Conservation (phyloP, 139 green algal genomes). For the Coelastrella sp. region DNA sequence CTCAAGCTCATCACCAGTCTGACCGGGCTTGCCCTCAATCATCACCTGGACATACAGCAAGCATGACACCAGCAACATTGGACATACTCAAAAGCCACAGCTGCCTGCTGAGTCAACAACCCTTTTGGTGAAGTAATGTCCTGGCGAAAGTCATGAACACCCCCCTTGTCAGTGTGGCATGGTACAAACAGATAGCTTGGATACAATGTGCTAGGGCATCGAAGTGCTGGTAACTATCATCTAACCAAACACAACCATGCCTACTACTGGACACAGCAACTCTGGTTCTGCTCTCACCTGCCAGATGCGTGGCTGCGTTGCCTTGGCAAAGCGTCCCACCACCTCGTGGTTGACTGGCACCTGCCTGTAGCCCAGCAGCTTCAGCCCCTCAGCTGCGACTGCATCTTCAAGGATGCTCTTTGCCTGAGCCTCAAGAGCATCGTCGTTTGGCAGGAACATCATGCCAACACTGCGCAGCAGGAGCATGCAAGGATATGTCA, state of each 20-base stretch:
- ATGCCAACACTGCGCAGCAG: slow-evolving; percentile 91
- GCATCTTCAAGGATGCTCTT: slow-evolving; percentile 85
- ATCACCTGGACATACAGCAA: slow-evolving; percentile 48
- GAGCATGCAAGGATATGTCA: not conserved
- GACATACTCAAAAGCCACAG: too few species aligned
- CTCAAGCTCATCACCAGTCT: slow-evolving; percentile 91
- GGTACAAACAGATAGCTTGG: not conserved
- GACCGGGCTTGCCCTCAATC: slow-evolving; percentile 58
- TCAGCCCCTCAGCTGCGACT: slow-evolving; percentile 81
- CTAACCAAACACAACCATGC: too few species aligned
- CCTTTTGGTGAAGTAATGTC: not conserved
- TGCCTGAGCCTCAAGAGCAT: slow-evolving; percentile 76
- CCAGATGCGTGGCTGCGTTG: slow-evolving; percentile 92
- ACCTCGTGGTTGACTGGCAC: slow-evolving; percentile 92
- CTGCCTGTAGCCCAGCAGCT: slow-evolving; percentile 93
- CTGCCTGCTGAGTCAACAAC: not conserved
- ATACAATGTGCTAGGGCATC: not conserved
- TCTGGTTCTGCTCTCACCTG: slow-evolving; percentile 73
- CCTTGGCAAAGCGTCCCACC: slow-evolving; percentile 91
- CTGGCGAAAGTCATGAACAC: too few species aligned
- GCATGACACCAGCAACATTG: too few species aligned
- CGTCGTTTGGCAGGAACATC: slow-evolving; percentile 97
- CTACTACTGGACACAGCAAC: not conserved
- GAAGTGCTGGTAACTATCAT: too few species aligned
- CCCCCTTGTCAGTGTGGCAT: not conserved